phyloP scores from a whole-genome alignment of 2,329 filamentous ascomycete species.

The Colletotrichum tropicale region DNA sequence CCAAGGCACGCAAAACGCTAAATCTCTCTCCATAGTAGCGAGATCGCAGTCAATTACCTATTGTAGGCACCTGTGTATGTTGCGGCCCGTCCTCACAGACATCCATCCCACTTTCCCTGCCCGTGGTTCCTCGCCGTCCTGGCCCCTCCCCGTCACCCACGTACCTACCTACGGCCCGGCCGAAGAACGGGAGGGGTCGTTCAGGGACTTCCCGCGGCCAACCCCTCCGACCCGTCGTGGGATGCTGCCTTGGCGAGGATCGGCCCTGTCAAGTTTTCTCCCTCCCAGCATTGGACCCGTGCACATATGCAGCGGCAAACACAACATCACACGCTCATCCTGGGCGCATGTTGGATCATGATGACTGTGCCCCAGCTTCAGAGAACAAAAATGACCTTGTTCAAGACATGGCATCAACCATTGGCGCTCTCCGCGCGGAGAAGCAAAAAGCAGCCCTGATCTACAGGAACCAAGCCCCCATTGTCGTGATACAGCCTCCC shows the following conservation, averaged over 20 bases:
- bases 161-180: not conserved
- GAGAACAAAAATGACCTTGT: not conserved
- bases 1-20: not conserved
- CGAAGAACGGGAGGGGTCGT: constrained; percentile 8
- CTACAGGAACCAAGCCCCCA: not conserved
- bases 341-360: not conserved
- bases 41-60: not conserved
- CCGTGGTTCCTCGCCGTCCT: not conserved
- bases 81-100: not conserved
- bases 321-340: not conserved
- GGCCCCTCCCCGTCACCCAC: not conserved
- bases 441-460: not conserved
- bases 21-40: not conserved
- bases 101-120: not conserved
- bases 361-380: not conserved
- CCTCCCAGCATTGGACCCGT: not conserved
- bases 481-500: not conserved
- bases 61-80: not conserved
- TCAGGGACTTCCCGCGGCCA: constrained; percentile 1
- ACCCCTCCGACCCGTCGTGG: constrained; percentile 3
- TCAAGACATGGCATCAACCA: not conserved
- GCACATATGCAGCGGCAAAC: not conserved
- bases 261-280: not conserved
- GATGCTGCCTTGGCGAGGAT: constrained; percentile 4
- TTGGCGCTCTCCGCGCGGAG: not conserved